Evolutionary conservation across 768 basidiomycete genomes (phyloP).

Genomic region (Megacollybia marginata): DNA sequence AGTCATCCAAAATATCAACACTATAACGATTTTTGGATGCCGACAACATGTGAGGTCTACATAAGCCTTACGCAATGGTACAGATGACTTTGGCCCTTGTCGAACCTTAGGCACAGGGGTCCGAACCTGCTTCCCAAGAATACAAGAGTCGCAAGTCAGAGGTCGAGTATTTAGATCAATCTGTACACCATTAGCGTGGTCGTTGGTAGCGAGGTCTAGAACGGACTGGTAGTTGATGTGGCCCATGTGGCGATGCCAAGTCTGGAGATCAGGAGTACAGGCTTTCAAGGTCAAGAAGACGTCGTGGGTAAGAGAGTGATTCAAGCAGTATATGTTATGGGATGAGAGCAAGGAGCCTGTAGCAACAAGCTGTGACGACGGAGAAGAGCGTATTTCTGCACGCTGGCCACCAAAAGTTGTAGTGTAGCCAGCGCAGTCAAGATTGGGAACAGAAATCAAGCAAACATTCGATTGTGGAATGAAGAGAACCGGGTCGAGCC

Average conservation of each 20-base stretch:
- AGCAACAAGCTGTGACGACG: too few species aligned
- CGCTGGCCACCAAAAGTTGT: background rate
- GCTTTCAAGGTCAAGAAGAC: background rate
- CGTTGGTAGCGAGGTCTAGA: background rate
- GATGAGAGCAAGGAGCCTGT: background rate
- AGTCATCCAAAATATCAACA: background rate
- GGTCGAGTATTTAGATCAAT: background rate
- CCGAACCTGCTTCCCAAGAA: background rate
- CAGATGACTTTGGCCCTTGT: background rate
- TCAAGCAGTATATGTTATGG: background rate
- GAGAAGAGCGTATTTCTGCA: background rate
- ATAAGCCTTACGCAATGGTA: background rate
- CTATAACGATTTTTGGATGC: background rate
- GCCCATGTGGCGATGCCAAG: background rate
- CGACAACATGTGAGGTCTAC: background rate
- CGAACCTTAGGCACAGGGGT: background rate
- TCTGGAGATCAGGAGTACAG: too few species aligned
- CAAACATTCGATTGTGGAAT: background rate
- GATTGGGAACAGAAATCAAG: background rate
- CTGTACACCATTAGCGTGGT: background rate
- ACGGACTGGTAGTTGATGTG: too few species aligned
- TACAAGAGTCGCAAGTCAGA: background rate
- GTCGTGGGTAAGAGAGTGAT: background rate
- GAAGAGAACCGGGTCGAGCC: background rate
- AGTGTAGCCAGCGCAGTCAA: background rate